A percentile compares a stretch with the other conserved stretches of the same genome.
These are phyloP conservation scores for Wickerhamiella azyma DNA, from an alignment of 805 yeast genomes.

Conservation along the genomic window DNA sequence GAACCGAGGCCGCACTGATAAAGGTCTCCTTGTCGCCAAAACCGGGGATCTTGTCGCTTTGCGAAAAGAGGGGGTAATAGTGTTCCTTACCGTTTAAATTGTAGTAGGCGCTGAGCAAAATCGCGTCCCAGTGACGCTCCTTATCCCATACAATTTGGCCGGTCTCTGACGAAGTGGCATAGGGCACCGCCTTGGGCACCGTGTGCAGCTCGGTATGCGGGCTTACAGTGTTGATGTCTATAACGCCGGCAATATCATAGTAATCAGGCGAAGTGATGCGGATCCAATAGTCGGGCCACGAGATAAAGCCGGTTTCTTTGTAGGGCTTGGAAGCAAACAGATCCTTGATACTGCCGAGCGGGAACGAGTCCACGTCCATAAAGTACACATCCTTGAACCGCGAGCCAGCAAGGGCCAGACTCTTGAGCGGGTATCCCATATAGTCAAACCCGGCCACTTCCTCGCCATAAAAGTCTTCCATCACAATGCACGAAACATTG, in stretches of 20 bases:
- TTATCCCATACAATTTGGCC: constrained; percentile 54
- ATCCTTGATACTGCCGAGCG: constrained; percentile 48
- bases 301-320: constrained; percentile 34
- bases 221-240: neutral
- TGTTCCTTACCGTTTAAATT: constrained; percentile 48
- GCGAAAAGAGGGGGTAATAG: constrained; percentile 46
- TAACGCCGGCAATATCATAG: constrained; percentile 52
- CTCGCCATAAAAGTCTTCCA: constrained; percentile 48
- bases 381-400: constrained; percentile 58
- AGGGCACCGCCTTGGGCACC: constrained; percentile 52
- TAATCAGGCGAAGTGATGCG: constrained; percentile 64
- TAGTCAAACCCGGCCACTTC: constrained; percentile 36
- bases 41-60: constrained; percentile 46
- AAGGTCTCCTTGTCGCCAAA: constrained; percentile 76
- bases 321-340: constrained; percentile 48
- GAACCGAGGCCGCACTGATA: constrained; percentile 54
- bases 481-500: constrained; percentile 53
- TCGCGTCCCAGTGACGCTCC: constrained; percentile 40
- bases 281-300: constrained; percentile 87
- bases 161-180: constrained; percentile 49
- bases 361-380: constrained; percentile 65
- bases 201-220: constrained; percentile 20
- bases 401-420: constrained; percentile 57
- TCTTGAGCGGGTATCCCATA: constrained; percentile 55
- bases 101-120: constrained; percentile 50